Evolutionary conservation across 345 rosid genomes (phyloP).

Genomic region (Ceriops tagal): DNA sequence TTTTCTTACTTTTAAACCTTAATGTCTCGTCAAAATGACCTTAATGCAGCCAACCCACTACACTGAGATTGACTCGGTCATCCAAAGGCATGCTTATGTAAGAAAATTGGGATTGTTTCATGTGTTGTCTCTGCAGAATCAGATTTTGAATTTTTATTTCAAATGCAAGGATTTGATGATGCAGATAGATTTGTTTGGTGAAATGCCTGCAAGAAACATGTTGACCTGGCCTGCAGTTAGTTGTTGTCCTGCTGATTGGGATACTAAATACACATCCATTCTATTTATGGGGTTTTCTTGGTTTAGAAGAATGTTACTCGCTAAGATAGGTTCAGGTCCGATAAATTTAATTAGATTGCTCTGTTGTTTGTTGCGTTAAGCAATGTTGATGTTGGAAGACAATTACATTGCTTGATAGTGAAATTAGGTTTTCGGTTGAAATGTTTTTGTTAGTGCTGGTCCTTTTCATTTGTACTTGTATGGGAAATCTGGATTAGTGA

Average conservation of each 20-base stretch:
- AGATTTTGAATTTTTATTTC: conserved; percentile 43
- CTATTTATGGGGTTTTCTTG: conserved; percentile 27
- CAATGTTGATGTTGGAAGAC: conserved; percentile 39
- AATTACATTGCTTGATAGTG: conserved; percentile 48
- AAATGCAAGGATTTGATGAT: conserved; percentile 29
- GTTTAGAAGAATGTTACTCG: conserved; percentile 44
- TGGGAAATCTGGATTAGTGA: conserved; percentile 55
- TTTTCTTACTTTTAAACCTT: no score
- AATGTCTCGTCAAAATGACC: no score
- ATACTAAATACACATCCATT: conserved; percentile 5
- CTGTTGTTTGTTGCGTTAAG: conserved; percentile 40
- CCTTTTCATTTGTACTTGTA: conserved; percentile 61
- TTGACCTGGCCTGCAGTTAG: conserved; percentile 68
- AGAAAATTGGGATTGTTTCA: conserved; percentile 40
- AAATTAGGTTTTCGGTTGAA: conserved; percentile 46
- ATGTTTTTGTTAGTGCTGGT: conserved; percentile 42
- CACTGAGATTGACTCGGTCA: no score
- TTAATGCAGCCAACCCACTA: no score
- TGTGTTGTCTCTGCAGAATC: conserved; percentile 44
- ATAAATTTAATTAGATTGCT: conserved; percentile 51
- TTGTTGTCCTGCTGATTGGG: conserved; percentile 32
- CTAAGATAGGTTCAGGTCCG: conserved; percentile 39
- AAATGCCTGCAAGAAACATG: conserved; percentile 54
- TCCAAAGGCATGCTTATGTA: conserved; percentile 25
- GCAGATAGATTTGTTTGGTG: conserved; percentile 52